Conservation (phyloP, 768 basidiomycete genomes). For the Gyrodon lividus region DNA sequence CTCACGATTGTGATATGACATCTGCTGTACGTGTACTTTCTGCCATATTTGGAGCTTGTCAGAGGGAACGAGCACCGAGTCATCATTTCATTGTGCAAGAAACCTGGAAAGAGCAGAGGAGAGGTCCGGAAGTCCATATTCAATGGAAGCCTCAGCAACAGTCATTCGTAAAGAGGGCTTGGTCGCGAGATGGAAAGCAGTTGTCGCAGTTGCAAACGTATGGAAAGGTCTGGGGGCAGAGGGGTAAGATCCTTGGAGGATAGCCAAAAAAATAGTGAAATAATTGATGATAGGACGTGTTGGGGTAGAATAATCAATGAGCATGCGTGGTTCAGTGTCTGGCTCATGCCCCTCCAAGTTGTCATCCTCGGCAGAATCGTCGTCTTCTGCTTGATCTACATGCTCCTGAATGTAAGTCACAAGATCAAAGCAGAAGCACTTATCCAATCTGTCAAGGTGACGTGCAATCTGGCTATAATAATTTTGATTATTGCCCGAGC, state of each 20-base stretch:
- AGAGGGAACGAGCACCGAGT: not conserved
- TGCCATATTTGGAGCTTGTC: slow-evolving; percentile 28
- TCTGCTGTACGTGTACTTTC: slow-evolving; percentile 23
- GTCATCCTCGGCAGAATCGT: not conserved
- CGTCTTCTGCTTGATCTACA: not conserved
- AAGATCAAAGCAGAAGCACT: slow-evolving; percentile 6
- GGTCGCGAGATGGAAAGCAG: not conserved
- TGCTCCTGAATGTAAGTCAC: slow-evolving; percentile 5
- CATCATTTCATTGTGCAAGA: too few relatives aligned
- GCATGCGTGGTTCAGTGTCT: not conserved
- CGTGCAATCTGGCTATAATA: slow-evolving; percentile 31
- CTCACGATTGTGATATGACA: slow-evolving; percentile 20
- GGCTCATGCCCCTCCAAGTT: not conserved
- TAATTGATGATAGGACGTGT: not conserved
- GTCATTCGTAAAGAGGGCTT: not conserved
- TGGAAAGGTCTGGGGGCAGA: not conserved
- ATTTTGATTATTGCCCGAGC: slow-evolving; percentile 29
- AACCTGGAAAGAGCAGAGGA: not conserved
- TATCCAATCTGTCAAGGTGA: slow-evolving; percentile 21
- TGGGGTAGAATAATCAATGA: not conserved
- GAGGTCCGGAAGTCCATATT: not conserved
- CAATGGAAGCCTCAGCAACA: not conserved
- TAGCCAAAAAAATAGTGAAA: not conserved
- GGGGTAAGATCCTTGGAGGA: slow-evolving; percentile 14
- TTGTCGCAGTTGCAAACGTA: not conserved